Conservation (phyloP, 345 rosid species). For the Carallia brachiata region DNA sequence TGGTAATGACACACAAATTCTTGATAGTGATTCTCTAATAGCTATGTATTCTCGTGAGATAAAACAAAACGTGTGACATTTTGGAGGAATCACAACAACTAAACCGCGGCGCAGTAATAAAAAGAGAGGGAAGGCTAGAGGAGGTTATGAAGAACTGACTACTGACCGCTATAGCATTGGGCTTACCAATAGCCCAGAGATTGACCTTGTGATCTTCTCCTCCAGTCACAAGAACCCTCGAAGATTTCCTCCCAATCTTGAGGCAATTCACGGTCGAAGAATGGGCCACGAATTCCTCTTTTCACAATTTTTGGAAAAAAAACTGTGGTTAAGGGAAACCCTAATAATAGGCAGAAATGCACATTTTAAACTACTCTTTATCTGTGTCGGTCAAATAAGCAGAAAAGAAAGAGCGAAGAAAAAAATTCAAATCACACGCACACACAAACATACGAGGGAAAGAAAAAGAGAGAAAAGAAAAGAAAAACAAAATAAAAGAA, state of each 20-base stretch:
- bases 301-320: slow-evolving; percentile 9
- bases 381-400: slow-evolving; percentile 9
- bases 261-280: slow-evolving; percentile 89
- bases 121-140: slow-evolving; percentile 1
- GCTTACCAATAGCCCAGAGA: slow-evolving; percentile 99
- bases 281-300: slow-evolving; percentile 99
- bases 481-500: slow-evolving; percentile 6
- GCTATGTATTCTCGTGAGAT: too few relatives aligned
- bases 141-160: slow-evolving; percentile 2
- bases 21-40: too few relatives aligned
- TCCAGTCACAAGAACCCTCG: slow-evolving; percentile 92
- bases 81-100: neutral
- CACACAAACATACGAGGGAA: neutral
- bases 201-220: slow-evolving; percentile 99
- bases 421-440: slow-evolving; percentile 4
- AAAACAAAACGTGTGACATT: neutral
- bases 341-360: slow-evolving; percentile 15
- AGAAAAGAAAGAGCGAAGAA: slow-evolving; percentile 6
- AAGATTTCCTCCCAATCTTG: slow-evolving; percentile 93
- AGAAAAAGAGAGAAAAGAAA: slow-evolving; percentile 8
- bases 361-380: neutral
- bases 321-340: slow-evolving; percentile 46
- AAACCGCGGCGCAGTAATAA: neutral
- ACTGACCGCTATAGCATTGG: slow-evolving; percentile 95
- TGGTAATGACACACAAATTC: neutral